Percentiles rank a stretch among this genome's conserved stretches.
Conservation (phyloP, 2,329 filamentous ascomycete genomes). For the Calonectria pauciramosa region DNA sequence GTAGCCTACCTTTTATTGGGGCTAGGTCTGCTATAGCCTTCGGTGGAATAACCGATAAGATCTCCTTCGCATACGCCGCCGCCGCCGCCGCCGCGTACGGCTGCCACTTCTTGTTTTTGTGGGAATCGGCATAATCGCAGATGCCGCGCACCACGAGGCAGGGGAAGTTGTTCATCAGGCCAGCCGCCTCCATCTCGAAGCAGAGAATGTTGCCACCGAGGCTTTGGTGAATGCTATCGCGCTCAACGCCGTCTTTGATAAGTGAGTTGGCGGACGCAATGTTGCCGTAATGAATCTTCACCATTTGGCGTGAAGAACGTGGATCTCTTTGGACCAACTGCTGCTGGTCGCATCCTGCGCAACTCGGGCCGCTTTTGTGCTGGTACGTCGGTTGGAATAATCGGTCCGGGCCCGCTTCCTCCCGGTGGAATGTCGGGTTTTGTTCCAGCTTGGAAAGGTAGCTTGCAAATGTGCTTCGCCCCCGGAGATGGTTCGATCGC, state of each 20-base stretch:
- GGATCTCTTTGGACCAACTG: no score
- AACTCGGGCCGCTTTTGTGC: no score
- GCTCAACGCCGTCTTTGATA: not conserved
- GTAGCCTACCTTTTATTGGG: no score
- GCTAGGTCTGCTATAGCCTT: not conserved
- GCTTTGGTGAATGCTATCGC: not conserved
- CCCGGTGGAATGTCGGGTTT: no score
- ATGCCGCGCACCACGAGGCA: slow-evolving; percentile 56
- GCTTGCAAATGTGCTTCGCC: no score
- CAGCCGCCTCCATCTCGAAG: slow-evolving; percentile 42
- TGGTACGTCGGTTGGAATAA: no score
- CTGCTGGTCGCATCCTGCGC: no score
- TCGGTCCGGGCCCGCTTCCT: no score
- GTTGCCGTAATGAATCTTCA: no score
- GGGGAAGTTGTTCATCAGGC: not conserved
- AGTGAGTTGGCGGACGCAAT: not conserved
- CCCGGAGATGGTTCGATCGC: no score
- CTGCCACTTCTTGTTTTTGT: slow-evolving; percentile 56
- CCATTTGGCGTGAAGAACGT: no score
- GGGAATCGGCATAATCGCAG: slow-evolving; percentile 56
- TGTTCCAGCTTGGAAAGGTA: no score
- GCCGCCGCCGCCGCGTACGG: slow-evolving; percentile 51
- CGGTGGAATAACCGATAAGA: not conserved
- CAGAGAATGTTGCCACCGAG: slow-evolving; percentile 16
- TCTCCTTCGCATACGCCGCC: slow-evolving; percentile 42